Evolutionary conservation across 495 filamentous ascomycete genomes (phyloP).

Genomic region (Penicillium ucsense): DNA sequence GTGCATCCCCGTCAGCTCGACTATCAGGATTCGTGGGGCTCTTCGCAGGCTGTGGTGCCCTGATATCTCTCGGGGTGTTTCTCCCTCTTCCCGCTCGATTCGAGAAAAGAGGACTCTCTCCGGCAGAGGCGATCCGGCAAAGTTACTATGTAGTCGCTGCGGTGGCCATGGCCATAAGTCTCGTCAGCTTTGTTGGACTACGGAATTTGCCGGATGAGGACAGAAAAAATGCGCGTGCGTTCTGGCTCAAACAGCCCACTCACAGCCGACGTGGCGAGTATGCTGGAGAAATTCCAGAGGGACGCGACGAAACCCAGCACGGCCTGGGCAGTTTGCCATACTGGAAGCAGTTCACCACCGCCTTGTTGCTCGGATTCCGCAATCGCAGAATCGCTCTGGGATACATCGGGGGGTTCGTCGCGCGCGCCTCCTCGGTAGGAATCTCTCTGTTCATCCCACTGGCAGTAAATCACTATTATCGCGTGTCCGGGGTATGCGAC

Average conservation of each 20-base stretch:
- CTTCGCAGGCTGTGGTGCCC: slow-evolving; percentile 84
- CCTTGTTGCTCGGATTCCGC: slow-evolving; percentile 60
- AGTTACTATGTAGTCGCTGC: slow-evolving; percentile 78
- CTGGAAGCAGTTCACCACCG: slow-evolving; percentile 44
- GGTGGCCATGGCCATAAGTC: slow-evolving; percentile 60
- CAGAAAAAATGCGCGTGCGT: slow-evolving; percentile 54
- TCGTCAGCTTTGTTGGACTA: slow-evolving; percentile 72
- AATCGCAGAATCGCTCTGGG: slow-evolving; percentile 72
- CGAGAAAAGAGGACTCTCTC: slow-evolving; percentile 51
- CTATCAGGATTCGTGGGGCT: slow-evolving; percentile 85
- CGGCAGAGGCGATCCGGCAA: slow-evolving; percentile 57
- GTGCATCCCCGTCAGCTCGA: slow-evolving; percentile 40
- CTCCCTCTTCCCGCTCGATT: slow-evolving; percentile 80
- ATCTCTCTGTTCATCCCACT: slow-evolving; percentile 92
- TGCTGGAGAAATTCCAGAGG: neutral
- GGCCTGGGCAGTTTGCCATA: slow-evolving; percentile 15
- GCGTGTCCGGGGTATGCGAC: slow-evolving; percentile 66
- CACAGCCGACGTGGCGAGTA: neutral
- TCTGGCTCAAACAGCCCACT: slow-evolving; percentile 10
- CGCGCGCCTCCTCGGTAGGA: slow-evolving; percentile 88
- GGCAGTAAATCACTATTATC: slow-evolving; percentile 83
- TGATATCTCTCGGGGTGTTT: slow-evolving; percentile 72
- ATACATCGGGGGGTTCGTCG: slow-evolving; percentile 91
- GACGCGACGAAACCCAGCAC: neutral
- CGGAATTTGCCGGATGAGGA: slow-evolving; percentile 69